phyloP scores from a whole-genome alignment of 2,329 filamentous ascomycete species.

The Verticillium nubilum region DNA sequence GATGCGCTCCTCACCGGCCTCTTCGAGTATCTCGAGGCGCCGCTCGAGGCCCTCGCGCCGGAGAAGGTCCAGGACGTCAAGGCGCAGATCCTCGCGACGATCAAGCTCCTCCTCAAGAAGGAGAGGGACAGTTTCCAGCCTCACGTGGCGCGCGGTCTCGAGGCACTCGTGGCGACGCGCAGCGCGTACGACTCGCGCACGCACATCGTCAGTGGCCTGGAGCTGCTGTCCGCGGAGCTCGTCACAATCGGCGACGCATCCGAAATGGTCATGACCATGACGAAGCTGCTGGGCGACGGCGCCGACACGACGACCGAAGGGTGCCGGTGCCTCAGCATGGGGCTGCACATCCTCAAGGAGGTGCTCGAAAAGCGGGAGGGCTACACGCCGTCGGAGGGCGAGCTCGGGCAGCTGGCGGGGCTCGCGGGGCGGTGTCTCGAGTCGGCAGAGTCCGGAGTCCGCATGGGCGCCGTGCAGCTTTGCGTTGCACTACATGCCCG shows the following conservation, averaged over 20 bases:
- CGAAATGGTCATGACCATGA: constrained; percentile 53
- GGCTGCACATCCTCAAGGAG: constrained; percentile 56
- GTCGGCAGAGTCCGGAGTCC: constrained; percentile 55
- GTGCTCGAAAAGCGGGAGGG: constrained; percentile 45
- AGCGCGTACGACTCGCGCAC: constrained; percentile 61
- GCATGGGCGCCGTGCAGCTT: constrained; percentile 75
- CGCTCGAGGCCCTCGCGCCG: constrained; percentile 44
- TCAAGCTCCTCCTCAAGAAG: constrained; percentile 66
- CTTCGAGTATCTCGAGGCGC: constrained; percentile 66
- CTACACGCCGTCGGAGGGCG: constrained; percentile 44
- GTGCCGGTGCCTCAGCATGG: constrained; percentile 53
- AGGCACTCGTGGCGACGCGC: constrained; percentile 60
- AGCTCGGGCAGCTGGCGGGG: constrained; percentile 44
- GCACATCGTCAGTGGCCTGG: constrained; percentile 69
- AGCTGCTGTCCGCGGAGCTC: constrained; percentile 68
- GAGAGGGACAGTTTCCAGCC: constrained; percentile 61
- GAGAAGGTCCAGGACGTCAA: constrained; percentile 69
- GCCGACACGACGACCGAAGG: constrained; percentile 38
- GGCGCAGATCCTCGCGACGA: constrained; percentile 67
- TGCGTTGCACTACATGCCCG: constrained; percentile 65
- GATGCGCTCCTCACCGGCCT: constrained; percentile 61
- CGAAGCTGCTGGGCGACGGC: constrained; percentile 38
- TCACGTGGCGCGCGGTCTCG: constrained; percentile 62
- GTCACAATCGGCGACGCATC: constrained; percentile 58
- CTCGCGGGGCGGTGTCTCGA: constrained; percentile 54